Evolutionary conservation across 2,329 filamentous ascomycete species (phyloP).

Genomic region (Aspergillus ochraceus): DNA sequence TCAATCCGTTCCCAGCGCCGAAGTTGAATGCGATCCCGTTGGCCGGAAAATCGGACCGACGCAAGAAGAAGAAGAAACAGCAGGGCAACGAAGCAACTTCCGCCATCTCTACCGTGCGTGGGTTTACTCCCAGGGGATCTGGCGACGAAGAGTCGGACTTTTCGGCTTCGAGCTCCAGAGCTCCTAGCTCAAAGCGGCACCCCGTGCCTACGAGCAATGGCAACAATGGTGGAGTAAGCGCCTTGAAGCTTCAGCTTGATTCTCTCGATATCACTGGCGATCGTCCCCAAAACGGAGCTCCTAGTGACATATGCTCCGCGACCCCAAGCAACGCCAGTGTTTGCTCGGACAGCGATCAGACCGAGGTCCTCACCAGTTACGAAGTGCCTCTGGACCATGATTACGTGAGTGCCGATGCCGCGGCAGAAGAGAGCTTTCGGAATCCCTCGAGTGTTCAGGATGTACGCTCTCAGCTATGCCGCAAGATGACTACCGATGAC

Average conservation of each 20-base stretch:
- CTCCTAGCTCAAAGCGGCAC: constrained; percentile 31
- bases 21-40: constrained; percentile 28
- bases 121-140: constrained; percentile 45
- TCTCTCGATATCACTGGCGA: constrained; percentile 67
- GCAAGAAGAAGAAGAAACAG: constrained; percentile 45
- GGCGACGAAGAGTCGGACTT: constrained; percentile 49
- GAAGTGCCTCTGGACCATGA: constrained; percentile 82
- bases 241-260: constrained; percentile 78
- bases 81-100: constrained; percentile 27
- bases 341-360: constrained; percentile 64
- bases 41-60: constrained; percentile 27
- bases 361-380: constrained; percentile 75
- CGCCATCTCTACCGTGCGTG: constrained; percentile 43
- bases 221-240: constrained; percentile 72
- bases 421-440: constrained; percentile 30
- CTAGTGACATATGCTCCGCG: constrained; percentile 47
- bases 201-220: constrained; percentile 31
- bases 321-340: constrained; percentile 59
- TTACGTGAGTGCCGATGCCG: constrained; percentile 67
- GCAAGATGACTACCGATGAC: constrained; percentile 89
- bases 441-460: constrained; percentile 56
- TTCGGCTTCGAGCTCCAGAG: constrained; percentile 39
- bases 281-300: constrained; percentile 57
- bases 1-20: constrained; percentile 29
- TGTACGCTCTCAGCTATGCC: constrained; percentile 53